A percentile compares a stretch with the other conserved stretches of the same genome.
Evolutionary conservation across 208 protist genomes (phyloP).

Genomic region (Trypanosoma cruzi): DNA sequence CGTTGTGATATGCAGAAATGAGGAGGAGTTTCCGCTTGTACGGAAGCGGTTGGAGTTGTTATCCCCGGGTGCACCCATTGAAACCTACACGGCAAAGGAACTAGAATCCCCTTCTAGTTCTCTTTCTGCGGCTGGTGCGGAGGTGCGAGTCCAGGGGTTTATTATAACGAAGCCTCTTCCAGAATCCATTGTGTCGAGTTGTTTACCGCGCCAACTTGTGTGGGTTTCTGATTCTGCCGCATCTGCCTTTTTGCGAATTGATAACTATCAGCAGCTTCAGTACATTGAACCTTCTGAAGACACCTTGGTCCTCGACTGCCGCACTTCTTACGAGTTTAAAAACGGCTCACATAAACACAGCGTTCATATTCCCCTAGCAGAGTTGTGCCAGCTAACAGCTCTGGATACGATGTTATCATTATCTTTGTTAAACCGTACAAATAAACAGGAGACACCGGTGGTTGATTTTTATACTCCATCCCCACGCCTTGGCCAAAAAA

Average conservation of each 20-base stretch:
- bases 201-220: constrained; percentile 21
- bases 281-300: constrained; percentile 28
- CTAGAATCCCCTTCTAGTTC: constrained; percentile 15
- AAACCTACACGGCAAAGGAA: constrained; percentile 44
- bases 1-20: constrained; percentile 41
- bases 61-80: constrained; percentile 31
- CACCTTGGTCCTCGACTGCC: constrained; percentile 67
- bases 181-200: neutral
- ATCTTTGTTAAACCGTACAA: neutral
- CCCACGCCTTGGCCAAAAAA: constrained; percentile 27
- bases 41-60: constrained; percentile 37
- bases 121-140: neutral
- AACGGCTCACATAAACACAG: constrained; percentile 81
- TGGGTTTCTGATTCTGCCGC: constrained; percentile 18
- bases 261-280: constrained; percentile 26
- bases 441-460: neutral
- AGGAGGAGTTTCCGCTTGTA: constrained; percentile 31
- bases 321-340: constrained; percentile 82
- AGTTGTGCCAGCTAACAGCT: constrained; percentile 58
- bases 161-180: constrained; percentile 5
- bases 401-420: constrained; percentile 28
- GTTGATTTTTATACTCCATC: constrained; percentile 27
- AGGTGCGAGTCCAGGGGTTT: neutral
- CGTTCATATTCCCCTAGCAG: constrained; percentile 54
- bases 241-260: constrained; percentile 17